Conservation (phyloP, 495 filamentous ascomycete genomes). For the Neurospora tetraspora region DNA sequence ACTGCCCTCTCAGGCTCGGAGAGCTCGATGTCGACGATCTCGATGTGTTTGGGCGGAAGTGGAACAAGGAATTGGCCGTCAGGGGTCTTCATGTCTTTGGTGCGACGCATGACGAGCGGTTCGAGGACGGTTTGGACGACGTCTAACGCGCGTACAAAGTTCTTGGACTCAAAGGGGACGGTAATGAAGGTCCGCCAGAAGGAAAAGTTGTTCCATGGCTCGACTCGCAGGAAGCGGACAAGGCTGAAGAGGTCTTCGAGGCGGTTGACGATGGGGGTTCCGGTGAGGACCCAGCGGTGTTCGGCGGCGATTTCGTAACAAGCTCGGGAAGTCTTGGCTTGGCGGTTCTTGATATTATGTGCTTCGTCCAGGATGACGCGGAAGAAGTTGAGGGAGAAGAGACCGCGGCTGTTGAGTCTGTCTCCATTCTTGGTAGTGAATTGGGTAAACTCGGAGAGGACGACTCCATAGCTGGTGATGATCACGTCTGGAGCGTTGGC, state of each 20-base stretch:
- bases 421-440: slow-evolving; percentile 47
- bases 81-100: slow-evolving; percentile 96
- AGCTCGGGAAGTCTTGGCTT: slow-evolving; percentile 79
- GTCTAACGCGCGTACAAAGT: slow-evolving; percentile 86
- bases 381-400: slow-evolving; percentile 90
- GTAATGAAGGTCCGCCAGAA: slow-evolving; percentile 99
- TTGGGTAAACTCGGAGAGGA: slow-evolving; percentile 80
- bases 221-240: slow-evolving; percentile 82
- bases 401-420: slow-evolving; percentile 50
- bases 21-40: slow-evolving; percentile 78
- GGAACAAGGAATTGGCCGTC: slow-evolving; percentile 78
- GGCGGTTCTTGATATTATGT: slow-evolving; percentile 86
- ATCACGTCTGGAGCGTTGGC: slow-evolving; percentile 74
- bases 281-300: slow-evolving; percentile 90
- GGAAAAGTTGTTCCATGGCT: slow-evolving; percentile 96
- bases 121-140: slow-evolving; percentile 96
- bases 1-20: slow-evolving; percentile 77
- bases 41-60: slow-evolving; percentile 68
- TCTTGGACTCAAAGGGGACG: slow-evolving; percentile 87
- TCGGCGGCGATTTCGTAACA: slow-evolving; percentile 79
- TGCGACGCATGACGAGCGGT: slow-evolving; percentile 86
- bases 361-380: slow-evolving; percentile 93
- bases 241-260: slow-evolving; percentile 95
- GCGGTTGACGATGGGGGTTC: slow-evolving; percentile 93
- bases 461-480: slow-evolving; percentile 91